These are phyloP conservation scores for Sambucus nigra DNA, from an alignment of 129 eudicot species.

Conservation along the genomic window DNA sequence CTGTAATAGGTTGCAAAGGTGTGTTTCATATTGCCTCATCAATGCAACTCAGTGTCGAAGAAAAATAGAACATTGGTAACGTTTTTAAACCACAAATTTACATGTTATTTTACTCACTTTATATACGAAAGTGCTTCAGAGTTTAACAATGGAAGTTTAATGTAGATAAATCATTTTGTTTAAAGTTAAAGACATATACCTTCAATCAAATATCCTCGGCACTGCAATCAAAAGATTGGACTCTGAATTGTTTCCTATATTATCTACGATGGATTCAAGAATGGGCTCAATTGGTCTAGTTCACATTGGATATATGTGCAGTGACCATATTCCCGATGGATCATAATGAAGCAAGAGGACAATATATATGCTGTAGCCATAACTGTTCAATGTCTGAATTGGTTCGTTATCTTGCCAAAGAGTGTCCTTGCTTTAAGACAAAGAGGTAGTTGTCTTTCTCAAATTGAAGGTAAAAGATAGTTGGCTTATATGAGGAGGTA, in stretches of 20 bases:
- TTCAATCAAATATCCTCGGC: slow-evolving; percentile 35
- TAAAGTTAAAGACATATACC: slow-evolving; percentile 38
- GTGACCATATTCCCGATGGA: slow-evolving; percentile 87
- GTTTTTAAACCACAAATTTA: neutral
- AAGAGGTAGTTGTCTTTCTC: slow-evolving; percentile 30
- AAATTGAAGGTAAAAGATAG: neutral
- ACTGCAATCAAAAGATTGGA: slow-evolving; percentile 67
- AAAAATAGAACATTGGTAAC: slow-evolving; percentile 32
- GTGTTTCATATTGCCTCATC: slow-evolving; percentile 87
- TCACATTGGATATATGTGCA: slow-evolving; percentile 78
- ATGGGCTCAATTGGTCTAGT: slow-evolving; percentile 91
- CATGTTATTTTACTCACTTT: no score
- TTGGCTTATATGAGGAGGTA: no score
- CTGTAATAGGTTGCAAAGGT: slow-evolving; percentile 60
- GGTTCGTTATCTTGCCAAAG: slow-evolving; percentile 37
- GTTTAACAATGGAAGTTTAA: neutral
- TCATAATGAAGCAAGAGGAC: slow-evolving; percentile 54
- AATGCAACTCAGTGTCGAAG: slow-evolving; percentile 40
- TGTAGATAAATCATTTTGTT: neutral
- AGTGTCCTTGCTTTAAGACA: slow-evolving; percentile 32
- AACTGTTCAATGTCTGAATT: slow-evolving; percentile 49
- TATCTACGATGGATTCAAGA: slow-evolving; percentile 62
- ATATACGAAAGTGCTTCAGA: neutral
- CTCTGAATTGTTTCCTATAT: slow-evolving; percentile 26
- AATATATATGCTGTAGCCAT: slow-evolving; percentile 51